Percentiles rank a stretch among this genome's conserved stretches.
Conservation (phyloP, 1,284 basidiomycete species). For the Ceratobasidium theobromae region DNA sequence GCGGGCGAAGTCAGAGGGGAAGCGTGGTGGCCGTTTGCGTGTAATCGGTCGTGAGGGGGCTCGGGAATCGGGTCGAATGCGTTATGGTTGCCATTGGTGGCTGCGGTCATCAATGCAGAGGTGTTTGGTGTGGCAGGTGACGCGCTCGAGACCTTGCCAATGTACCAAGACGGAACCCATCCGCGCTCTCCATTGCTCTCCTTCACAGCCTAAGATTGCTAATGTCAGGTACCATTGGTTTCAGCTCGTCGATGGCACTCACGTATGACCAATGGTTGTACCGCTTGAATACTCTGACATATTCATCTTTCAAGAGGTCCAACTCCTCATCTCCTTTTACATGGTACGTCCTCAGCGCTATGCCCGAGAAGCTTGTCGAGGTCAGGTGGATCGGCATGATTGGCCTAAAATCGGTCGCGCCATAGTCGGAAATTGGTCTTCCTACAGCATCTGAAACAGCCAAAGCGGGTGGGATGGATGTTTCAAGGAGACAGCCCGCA, state of each 20-base stretch:
- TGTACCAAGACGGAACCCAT: constrained; percentile 70
- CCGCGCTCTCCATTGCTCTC: constrained; percentile 85
- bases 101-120: constrained; percentile 6
- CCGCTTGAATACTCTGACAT: constrained; percentile 90
- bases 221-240: constrained; percentile 29
- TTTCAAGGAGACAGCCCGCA: constrained; percentile 92
- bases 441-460: constrained; percentile 68
- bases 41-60: background rate
- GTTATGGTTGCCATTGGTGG: background rate
- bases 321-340: constrained; percentile 89
- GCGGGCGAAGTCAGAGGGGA: background rate
- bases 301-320: constrained; percentile 81
- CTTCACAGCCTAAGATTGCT: constrained; percentile 68
- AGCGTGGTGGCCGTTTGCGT: constrained; percentile 12
- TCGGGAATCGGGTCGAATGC: background rate
- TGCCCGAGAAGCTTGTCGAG: constrained; percentile 89
- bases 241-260: constrained; percentile 41
- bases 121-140: constrained; percentile 14
- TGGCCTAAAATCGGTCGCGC: constrained; percentile 45
- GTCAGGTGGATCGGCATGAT: constrained; percentile 87
- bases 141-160: constrained; percentile 31
- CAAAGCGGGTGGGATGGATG: constrained; percentile 73
- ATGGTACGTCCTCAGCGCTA: constrained; percentile 93
- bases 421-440: constrained; percentile 32
- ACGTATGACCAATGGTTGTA: constrained; percentile 98